Percentiles rank a stretch among this genome's conserved stretches.
phyloP scores from a whole-genome alignment of 2,329 filamentous ascomycete species.

The Berkeleyomyces basicola region DNA sequence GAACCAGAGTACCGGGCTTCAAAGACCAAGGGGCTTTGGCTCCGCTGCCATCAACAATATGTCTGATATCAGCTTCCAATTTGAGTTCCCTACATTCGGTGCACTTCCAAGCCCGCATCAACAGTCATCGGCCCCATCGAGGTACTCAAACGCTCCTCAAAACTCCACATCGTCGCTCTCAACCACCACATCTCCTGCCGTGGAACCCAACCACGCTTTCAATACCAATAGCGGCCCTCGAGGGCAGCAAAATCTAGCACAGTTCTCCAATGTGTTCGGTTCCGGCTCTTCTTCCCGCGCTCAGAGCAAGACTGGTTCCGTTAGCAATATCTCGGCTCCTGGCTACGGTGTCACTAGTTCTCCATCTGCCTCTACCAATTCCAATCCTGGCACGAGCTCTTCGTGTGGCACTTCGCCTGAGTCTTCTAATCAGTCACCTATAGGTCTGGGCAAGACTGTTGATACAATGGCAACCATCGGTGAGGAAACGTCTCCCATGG shows the following conservation, averaged over 20 bases:
- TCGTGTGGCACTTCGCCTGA: constrained; percentile 67
- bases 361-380: constrained; percentile 45
- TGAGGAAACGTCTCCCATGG: constrained; percentile 34
- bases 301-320: background rate
- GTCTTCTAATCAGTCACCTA: constrained; percentile 54
- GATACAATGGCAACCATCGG: constrained; percentile 49
- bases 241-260: constrained; percentile 3
- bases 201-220: background rate
- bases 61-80: constrained; percentile 71
- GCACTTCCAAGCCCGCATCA: constrained; percentile 38
- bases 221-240: background rate
- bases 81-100: constrained; percentile 92
- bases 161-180: background rate
- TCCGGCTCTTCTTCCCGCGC: background rate
- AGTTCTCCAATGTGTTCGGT: constrained; percentile 10
- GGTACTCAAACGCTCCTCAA: background rate
- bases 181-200: constrained; percentile 14
- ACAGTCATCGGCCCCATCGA: constrained; percentile 7
- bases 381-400: constrained; percentile 41
- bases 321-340: background rate
- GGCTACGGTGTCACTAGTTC: constrained; percentile 42
- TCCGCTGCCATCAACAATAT: constrained; percentile 38
- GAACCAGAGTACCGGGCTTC: constrained; percentile 19
- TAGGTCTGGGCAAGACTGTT: constrained; percentile 40
- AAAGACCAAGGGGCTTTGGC: constrained; percentile 24